phyloP scores from a whole-genome alignment of 805 yeast genomes.

The Kluyveromyces wickerhamii region DNA sequence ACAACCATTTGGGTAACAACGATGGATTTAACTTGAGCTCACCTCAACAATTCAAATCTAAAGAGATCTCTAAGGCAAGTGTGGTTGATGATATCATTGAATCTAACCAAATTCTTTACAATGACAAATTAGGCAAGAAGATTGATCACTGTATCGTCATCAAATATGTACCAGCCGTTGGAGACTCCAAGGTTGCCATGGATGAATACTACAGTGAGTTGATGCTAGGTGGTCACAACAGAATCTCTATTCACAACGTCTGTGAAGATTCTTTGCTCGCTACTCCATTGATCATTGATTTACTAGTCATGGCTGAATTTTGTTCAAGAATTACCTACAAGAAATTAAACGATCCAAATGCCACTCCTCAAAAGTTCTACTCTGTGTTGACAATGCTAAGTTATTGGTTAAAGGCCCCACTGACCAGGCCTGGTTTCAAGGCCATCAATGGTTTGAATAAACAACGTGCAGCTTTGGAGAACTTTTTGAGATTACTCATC shows the following conservation, averaged over 20 bases:
- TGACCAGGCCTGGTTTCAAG: slow-evolving; percentile 82
- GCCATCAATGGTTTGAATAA: slow-evolving; percentile 91
- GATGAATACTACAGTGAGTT: slow-evolving; percentile 95
- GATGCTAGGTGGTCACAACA: slow-evolving; percentile 96
- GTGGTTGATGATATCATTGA: slow-evolving; percentile 93
- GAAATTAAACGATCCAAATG: slow-evolving; percentile 39
- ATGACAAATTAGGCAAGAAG: slow-evolving; percentile 63
- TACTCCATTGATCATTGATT: slow-evolving; percentile 87
- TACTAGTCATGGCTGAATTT: slow-evolving; percentile 85
- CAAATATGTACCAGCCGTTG: slow-evolving; percentile 89
- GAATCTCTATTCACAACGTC: slow-evolving; percentile 87
- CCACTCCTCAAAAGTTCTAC: slow-evolving; percentile 58
- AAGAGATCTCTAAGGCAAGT: slow-evolving; percentile 87
- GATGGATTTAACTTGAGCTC: slow-evolving; percentile 91
- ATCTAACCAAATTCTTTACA: slow-evolving; percentile 76
- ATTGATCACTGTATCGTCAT: slow-evolving; percentile 94
- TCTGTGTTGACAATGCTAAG: slow-evolving; percentile 80
- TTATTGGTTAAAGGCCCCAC: slow-evolving; percentile 96
- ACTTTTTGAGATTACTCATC: slow-evolving; percentile 78
- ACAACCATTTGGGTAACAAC: slow-evolving; percentile 93
- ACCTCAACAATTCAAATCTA: slow-evolving; percentile 88
- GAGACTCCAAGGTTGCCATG: slow-evolving; percentile 96
- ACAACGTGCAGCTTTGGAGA: slow-evolving; percentile 89
- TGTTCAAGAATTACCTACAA: slow-evolving; percentile 78
- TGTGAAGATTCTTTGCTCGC: slow-evolving; percentile 95